phyloP scores from a whole-genome alignment of 768 basidiomycete species.

The Russula griseocarnosa region DNA sequence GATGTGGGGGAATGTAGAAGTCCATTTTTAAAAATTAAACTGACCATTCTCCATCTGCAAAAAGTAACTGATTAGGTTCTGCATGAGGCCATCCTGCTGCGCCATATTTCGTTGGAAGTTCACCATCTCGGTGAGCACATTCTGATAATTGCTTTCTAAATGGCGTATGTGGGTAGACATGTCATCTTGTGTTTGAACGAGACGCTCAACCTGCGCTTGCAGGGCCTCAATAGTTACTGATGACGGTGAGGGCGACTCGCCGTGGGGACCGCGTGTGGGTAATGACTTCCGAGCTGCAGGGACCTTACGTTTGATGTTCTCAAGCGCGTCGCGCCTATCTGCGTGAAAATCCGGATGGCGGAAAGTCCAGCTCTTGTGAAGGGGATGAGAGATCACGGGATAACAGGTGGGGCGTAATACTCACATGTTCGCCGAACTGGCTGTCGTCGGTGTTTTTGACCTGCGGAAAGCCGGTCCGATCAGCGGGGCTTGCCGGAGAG shows the following conservation, averaged over 20 bases:
- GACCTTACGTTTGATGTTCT: constrained; percentile 63
- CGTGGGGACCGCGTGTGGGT: constrained; percentile 27
- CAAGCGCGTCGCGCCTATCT: constrained; percentile 51
- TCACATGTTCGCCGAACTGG: constrained; percentile 58
- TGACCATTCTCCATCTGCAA: constrained; percentile 62
- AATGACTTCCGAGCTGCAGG: constrained; percentile 39
- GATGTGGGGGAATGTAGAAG: constrained; percentile 7
- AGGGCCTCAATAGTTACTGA: constrained; percentile 36
- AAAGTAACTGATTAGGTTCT: constrained; percentile 77
- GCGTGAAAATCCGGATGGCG: constrained; percentile 52
- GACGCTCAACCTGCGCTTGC: constrained; percentile 48
- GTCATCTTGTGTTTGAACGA: constrained; percentile 48
- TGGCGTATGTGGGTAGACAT: constrained; percentile 51
- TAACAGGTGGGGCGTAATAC: constrained; percentile 35
- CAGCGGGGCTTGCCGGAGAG: constrained; percentile 23
- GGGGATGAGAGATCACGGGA: constrained; percentile 17
- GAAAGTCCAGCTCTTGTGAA: constrained; percentile 45
- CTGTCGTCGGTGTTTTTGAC: constrained; percentile 85
- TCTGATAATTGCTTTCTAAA: constrained; percentile 62
- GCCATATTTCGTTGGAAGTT: constrained; percentile 70
- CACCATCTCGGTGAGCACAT: constrained; percentile 67
- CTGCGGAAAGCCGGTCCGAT: constrained; percentile 31
- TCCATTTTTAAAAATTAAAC: constrained; percentile 33
- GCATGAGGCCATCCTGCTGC: constrained; percentile 81
- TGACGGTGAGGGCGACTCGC: constrained; percentile 33